These are phyloP conservation scores for Colletotrichum endophyticum DNA, from an alignment of 2,329 filamentous ascomycete species.

Conservation along the genomic window DNA sequence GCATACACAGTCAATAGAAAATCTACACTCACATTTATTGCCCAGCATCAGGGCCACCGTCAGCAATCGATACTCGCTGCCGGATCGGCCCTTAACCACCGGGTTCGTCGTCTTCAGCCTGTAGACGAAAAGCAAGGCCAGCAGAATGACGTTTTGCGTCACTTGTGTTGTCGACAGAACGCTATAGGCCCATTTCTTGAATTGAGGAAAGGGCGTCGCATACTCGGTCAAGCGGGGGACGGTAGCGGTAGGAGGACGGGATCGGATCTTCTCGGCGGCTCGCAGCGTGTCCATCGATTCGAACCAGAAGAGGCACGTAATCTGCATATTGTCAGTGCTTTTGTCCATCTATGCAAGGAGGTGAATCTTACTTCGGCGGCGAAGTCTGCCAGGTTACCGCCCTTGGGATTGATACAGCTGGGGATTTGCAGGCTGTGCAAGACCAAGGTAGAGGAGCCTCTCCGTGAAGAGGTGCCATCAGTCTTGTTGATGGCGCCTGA, in stretches of 20 bases:
- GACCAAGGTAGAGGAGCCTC: conserved; percentile 52
- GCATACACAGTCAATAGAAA: background rate
- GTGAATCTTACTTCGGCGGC: conserved; percentile 70
- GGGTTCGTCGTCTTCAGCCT: conserved; percentile 90
- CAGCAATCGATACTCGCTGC: conserved; percentile 90
- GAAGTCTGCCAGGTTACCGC: conserved; percentile 81
- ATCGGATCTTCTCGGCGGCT: conserved; percentile 68
- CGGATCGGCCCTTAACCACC: conserved; percentile 85
- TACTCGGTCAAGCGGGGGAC: conserved; percentile 67
- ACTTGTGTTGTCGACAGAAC: conserved; percentile 95
- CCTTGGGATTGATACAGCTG: conserved; percentile 74
- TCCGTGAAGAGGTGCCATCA: conserved; percentile 36
- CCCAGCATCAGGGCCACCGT: conserved; percentile 97
- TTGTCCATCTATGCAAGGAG: background rate
- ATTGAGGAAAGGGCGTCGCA: conserved; percentile 78
- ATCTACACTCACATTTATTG: conserved; percentile 78
- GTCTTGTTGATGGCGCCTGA: conserved; percentile 32
- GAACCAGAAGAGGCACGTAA: conserved; percentile 98
- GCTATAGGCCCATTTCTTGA: conserved; percentile 91
- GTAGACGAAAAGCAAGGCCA: conserved; percentile 92
- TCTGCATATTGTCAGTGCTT: conserved; percentile 51
- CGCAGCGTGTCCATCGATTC: conserved; percentile 83
- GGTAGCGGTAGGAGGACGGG: conserved; percentile 40
- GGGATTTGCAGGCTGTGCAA: conserved; percentile 74
- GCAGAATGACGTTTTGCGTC: conserved; percentile 89